Evolutionary conservation across 23 red algal species (phyloP).

Genomic region (Pyropia yezoensis): DNA sequence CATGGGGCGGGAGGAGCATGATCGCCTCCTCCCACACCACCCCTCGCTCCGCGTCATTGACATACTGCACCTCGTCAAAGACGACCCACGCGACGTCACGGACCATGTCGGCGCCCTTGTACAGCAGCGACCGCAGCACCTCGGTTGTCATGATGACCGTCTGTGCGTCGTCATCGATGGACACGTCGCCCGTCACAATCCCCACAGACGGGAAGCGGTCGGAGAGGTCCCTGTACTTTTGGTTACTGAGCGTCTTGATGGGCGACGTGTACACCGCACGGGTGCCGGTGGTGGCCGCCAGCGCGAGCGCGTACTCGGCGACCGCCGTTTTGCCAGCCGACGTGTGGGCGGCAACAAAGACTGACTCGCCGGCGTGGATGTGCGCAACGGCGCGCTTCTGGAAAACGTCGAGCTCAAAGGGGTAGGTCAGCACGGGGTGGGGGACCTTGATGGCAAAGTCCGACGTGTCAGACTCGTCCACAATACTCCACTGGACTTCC

Average conservation of each 20-base stretch:
- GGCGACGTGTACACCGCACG: constrained; percentile 65
- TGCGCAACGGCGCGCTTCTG: constrained; percentile 41
- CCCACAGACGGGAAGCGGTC: constrained; percentile 44
- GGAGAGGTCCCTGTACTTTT: constrained; percentile 43
- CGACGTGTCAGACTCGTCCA: constrained; percentile 28
- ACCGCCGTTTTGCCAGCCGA: constrained; percentile 61
- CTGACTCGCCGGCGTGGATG: constrained; percentile 28
- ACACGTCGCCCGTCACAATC: constrained; percentile 65
- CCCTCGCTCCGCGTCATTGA: constrained; percentile 66
- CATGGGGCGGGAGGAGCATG: constrained; percentile 47
- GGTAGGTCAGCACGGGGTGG: constrained; percentile 11
- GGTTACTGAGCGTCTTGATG: constrained; percentile 67
- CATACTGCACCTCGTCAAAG: constrained; percentile 78
- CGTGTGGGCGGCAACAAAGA: constrained; percentile 64
- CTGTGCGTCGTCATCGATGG: constrained; percentile 24
- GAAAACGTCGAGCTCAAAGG: constrained; percentile 62
- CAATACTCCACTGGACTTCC: constrained; percentile 24
- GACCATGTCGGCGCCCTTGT: constrained; percentile 44
- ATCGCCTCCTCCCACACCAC: constrained; percentile 79
- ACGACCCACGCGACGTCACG: constrained; percentile 46
- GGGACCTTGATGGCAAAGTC: constrained; percentile 12
- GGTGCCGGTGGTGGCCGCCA: constrained; percentile 2
- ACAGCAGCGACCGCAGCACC: constrained; percentile 65
- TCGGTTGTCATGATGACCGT: constrained; percentile 73
- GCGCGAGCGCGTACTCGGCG: constrained; percentile 65